A percentile compares a stretch with the other conserved stretches of the same genome.
Evolutionary conservation across 2,329 filamentous ascomycete genomes (phyloP).

Genomic region (Cercospora nicotianae): DNA sequence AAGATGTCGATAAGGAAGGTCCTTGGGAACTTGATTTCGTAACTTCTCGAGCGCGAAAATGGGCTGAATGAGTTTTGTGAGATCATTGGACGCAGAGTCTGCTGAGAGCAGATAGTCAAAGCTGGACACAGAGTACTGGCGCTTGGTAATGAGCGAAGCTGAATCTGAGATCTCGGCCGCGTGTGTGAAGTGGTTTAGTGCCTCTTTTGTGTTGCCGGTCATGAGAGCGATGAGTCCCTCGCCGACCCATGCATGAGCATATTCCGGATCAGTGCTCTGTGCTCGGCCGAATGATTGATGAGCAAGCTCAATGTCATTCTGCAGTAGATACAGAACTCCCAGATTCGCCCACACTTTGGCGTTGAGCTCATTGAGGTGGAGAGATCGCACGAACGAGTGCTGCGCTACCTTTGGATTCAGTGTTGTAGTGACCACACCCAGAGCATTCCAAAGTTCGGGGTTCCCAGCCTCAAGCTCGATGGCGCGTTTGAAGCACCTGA

Average conservation of each 20-base stretch:
- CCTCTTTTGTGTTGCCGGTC: slow-evolving; percentile 72
- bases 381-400: slow-evolving; percentile 85
- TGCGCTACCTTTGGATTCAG: slow-evolving; percentile 86
- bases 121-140: slow-evolving; percentile 74
- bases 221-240: slow-evolving; percentile 83
- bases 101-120: slow-evolving; percentile 77
- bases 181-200: slow-evolving; percentile 83
- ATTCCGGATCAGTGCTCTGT: slow-evolving; percentile 92
- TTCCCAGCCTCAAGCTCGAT: slow-evolving; percentile 96
- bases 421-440: slow-evolving; percentile 85
- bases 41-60: slow-evolving; percentile 87
- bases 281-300: slow-evolving; percentile 87
- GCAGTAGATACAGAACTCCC: slow-evolving; percentile 78
- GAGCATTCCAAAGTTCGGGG: slow-evolving; percentile 93
- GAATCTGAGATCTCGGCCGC: slow-evolving; percentile 89
- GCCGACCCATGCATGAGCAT: slow-evolving; percentile 88
- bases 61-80: slow-evolving; percentile 72
- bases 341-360: slow-evolving; percentile 86
- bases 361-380: slow-evolving; percentile 88
- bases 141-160: slow-evolving; percentile 69
- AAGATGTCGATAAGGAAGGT: slow-evolving; percentile 74
- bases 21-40: slow-evolving; percentile 66
- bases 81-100: slow-evolving; percentile 51
- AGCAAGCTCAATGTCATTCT: slow-evolving; percentile 81
- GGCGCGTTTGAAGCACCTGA: slow-evolving; percentile 89